These are phyloP conservation scores for Cystofilobasidium bisporidii DNA, from an alignment of 768 basidiomycete genomes.

Conservation along the genomic window DNA sequence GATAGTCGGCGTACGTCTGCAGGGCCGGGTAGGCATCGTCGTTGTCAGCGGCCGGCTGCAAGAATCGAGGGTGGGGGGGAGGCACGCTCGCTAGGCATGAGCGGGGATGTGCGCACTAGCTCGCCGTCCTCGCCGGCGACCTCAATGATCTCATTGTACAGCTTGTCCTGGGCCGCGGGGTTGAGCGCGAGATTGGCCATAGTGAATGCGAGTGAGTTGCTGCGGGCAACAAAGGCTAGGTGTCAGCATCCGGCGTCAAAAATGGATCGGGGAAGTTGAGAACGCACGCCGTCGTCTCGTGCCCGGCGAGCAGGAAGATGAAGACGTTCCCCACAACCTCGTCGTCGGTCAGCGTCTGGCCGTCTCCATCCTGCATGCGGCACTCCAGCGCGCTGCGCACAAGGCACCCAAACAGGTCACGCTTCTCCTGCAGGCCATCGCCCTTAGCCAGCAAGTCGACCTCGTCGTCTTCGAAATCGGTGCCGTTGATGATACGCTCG, in stretches of 20 bases:
- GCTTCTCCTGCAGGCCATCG: background rate
- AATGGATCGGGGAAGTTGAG: too few species aligned
- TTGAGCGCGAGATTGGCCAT: conserved; percentile 46
- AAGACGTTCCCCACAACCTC: conserved; percentile 39
- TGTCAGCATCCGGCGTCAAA: too few species aligned
- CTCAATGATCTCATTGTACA: conserved; percentile 45
- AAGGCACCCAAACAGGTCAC: conserved; percentile 20
- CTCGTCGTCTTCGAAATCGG: conserved; percentile 12
- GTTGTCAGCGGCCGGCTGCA: too few species aligned
- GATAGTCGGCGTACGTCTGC: conserved; percentile 16
- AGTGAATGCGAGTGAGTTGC: conserved; percentile 45
- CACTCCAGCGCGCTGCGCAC: conserved; percentile 16
- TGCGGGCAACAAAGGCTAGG: too few species aligned
- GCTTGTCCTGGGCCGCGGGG: conserved; percentile 47
- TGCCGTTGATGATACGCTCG: background rate
- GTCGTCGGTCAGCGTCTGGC: background rate
- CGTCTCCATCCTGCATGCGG: background rate
- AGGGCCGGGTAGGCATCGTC: background rate
- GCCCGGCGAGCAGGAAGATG: conserved; percentile 51
- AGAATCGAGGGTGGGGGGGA: too few species aligned
- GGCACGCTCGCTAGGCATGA: background rate
- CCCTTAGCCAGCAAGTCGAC: background rate
- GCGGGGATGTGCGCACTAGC: background rate
- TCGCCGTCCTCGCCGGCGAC: conserved; percentile 31
- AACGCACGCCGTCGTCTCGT: conserved; percentile 48